Evolutionary conservation across 1,284 basidiomycete genomes (phyloP).

Genomic region (Marasmius oreades): DNA sequence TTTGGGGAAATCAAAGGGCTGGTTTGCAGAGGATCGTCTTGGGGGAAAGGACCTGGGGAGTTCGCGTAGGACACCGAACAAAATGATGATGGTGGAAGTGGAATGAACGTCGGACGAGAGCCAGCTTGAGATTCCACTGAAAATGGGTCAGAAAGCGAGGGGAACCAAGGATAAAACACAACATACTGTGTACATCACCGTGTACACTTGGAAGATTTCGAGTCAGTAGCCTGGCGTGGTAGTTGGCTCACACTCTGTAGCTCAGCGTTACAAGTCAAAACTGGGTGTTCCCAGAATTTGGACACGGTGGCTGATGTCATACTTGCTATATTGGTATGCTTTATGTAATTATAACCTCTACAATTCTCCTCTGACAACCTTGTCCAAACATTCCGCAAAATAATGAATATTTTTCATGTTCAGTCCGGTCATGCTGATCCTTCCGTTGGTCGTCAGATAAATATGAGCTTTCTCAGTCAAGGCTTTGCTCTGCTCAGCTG

Average conservation of each 20-base stretch:
- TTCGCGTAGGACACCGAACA: slow-evolving; percentile 2
- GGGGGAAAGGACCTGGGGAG: neutral
- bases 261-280: too few species aligned
- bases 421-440: slow-evolving; percentile 86
- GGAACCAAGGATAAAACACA: neutral
- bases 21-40: neutral
- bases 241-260: too few species aligned
- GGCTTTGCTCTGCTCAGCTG: slow-evolving; percentile 62
- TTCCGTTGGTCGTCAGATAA: slow-evolving; percentile 84
- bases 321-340: neutral
- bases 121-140: neutral
- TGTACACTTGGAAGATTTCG: too few species aligned
- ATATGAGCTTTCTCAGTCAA: slow-evolving; percentile 80
- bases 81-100: slow-evolving; percentile 12
- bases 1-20: slow-evolving; percentile 21
- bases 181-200: neutral
- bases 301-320: neutral
- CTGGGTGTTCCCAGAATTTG: neutral
- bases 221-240: too few species aligned
- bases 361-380: slow-evolving; percentile 57
- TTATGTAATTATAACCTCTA: slow-evolving; percentile 24
- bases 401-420: slow-evolving; percentile 74
- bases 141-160: neutral
- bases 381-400: slow-evolving; percentile 75
- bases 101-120: slow-evolving; percentile 12